Conservation (phyloP, 768 basidiomycete genomes). For the Psilocybe cubensis region DNA sequence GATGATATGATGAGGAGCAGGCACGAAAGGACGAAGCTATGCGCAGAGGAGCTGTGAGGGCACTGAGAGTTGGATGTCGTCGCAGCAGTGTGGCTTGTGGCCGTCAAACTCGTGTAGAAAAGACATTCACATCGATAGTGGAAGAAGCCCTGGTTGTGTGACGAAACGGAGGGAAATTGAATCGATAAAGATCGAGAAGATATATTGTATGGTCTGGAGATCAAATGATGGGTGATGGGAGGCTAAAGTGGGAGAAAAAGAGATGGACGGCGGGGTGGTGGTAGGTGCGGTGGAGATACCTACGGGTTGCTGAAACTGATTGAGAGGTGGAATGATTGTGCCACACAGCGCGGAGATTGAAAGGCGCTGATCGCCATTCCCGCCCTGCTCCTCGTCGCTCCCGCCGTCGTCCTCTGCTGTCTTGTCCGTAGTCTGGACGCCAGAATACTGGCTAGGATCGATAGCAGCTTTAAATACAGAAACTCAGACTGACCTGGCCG, state of each 20-base stretch:
- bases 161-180: not conserved
- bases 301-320: constrained; percentile 3
- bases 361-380: constrained; percentile 20
- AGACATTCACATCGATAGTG: constrained; percentile 9
- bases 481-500: not conserved
- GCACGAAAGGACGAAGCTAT: not conserved
- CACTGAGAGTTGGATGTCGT: not conserved
- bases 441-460: not conserved
- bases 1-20: constrained; percentile 2
- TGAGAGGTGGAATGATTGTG: constrained; percentile 10
- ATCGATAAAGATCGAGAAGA: not conserved
- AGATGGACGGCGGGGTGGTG: not conserved
- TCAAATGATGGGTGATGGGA: not conserved
- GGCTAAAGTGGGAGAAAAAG: not conserved
- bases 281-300: not conserved
- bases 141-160: constrained; percentile 1
- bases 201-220: not conserved
- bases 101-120: constrained; percentile 2
- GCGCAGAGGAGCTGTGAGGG: not conserved
- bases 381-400: too few relatives aligned
- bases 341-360: constrained; percentile 33
- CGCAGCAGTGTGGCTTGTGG: not conserved
- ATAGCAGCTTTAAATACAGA: not conserved
- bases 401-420: too few relatives aligned
- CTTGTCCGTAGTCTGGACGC: too few relatives aligned